phyloP scores from a whole-genome alignment of 2,329 filamentous ascomycete species.

The Paraphoma chrysanthemicola region DNA sequence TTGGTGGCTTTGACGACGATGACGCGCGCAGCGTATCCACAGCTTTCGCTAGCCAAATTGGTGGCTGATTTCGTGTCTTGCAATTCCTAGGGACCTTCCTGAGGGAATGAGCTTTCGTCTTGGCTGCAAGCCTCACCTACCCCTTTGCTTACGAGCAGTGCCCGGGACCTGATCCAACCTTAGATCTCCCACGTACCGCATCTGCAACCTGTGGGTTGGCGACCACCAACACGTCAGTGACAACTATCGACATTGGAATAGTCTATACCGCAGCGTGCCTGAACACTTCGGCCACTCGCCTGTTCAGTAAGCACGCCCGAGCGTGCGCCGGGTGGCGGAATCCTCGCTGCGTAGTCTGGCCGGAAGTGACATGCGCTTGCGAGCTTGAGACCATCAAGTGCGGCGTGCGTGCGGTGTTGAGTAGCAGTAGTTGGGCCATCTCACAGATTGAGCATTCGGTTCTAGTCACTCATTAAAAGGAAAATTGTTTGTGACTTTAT shows the following conservation, averaged over 20 bases:
- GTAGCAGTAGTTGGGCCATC: too few relatives aligned
- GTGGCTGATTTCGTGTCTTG: slow-evolving; percentile 71
- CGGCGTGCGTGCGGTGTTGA: too few relatives aligned
- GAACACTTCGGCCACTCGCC: not conserved
- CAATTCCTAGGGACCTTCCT: slow-evolving; percentile 1
- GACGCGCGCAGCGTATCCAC: slow-evolving; percentile 96
- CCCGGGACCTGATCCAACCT: not conserved
- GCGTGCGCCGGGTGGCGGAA: too few relatives aligned
- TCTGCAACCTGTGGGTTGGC: not conserved
- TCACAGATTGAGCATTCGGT: too few relatives aligned
- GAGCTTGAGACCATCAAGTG: too few relatives aligned
- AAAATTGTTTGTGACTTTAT: too few relatives aligned
- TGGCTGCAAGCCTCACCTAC: slow-evolving; percentile 6
- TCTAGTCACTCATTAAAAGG: too few relatives aligned
- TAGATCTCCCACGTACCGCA: not conserved
- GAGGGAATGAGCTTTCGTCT: slow-evolving; percentile 2
- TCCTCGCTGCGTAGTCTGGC: too few relatives aligned
- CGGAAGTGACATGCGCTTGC: too few relatives aligned
- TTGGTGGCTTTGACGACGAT: slow-evolving; percentile 72
- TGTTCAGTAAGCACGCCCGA: not conserved
- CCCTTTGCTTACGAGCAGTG: not conserved
- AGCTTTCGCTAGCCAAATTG: slow-evolving; percentile 94
- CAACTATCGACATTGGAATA: slow-evolving; percentile 3
- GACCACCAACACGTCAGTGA: slow-evolving; percentile 5
- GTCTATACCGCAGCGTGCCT: not conserved